These are phyloP conservation scores for Fusarium begoniae DNA, from an alignment of 2,329 filamentous ascomycete species.

Conservation along the genomic window DNA sequence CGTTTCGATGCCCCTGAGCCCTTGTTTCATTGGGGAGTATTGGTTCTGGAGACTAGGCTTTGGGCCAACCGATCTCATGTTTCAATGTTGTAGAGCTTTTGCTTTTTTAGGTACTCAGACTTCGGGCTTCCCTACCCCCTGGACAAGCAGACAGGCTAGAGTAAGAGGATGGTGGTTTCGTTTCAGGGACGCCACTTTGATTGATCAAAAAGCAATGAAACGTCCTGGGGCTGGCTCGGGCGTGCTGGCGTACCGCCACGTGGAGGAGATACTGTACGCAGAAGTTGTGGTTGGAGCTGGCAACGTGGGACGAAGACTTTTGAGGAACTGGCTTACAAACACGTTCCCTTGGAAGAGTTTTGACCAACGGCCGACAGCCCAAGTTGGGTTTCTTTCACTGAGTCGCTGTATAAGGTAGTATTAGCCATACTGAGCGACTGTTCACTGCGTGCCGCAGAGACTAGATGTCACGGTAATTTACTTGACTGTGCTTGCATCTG, in stretches of 20 bases:
- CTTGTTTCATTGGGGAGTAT: slow-evolving; percentile 40
- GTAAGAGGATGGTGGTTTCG: slow-evolving; percentile 4
- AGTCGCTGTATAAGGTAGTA: neutral
- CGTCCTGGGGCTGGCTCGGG: slow-evolving; percentile 17
- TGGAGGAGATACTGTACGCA: slow-evolving; percentile 29
- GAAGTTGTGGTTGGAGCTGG: slow-evolving; percentile 1
- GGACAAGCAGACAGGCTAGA: slow-evolving; percentile 3
- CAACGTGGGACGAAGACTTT: slow-evolving; percentile 15
- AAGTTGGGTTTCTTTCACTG: neutral
- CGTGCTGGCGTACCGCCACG: slow-evolving; percentile 35
- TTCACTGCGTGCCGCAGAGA: slow-evolving; percentile 9
- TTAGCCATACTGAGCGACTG: neutral
- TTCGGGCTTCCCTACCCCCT: slow-evolving; percentile 14
- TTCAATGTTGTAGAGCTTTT: slow-evolving; percentile 36
- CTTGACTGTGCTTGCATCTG: slow-evolving; percentile 24
- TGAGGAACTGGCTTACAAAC: slow-evolving; percentile 14
- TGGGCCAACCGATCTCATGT: slow-evolving; percentile 39
- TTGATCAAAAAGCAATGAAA: slow-evolving; percentile 28
- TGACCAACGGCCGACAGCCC: neutral
- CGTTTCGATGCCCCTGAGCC: slow-evolving; percentile 21
- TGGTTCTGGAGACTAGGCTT: slow-evolving; percentile 25
- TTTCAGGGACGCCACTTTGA: slow-evolving; percentile 23
- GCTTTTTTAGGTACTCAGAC: slow-evolving; percentile 32
- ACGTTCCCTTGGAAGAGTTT: neutral
- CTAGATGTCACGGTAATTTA: slow-evolving; percentile 21